Evolutionary conservation across 2,329 filamentous ascomycete genomes (phyloP).

Genomic region (Calonectria ilicicola): DNA sequence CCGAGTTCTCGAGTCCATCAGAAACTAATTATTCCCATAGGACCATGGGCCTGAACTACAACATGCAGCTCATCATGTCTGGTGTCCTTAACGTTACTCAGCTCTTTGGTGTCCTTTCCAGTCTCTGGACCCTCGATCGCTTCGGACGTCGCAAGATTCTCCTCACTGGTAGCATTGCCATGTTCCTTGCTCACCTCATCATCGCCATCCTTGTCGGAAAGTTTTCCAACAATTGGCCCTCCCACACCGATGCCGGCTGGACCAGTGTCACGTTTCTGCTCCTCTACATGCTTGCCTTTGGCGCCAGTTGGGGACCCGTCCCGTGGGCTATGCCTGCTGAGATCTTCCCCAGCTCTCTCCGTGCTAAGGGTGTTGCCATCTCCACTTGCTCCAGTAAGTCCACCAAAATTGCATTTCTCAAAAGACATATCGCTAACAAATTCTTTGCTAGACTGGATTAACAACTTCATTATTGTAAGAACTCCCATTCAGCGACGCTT

Average conservation of each 20-base stretch:
- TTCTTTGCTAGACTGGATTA: constrained; percentile 63
- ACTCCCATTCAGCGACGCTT: too few species aligned
- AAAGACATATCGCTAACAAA: too few species aligned
- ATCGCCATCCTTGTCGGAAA: constrained; percentile 42
- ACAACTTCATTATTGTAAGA: constrained; percentile 68
- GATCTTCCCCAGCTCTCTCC: constrained; percentile 70
- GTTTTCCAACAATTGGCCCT: constrained; percentile 39
- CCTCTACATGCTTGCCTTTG: constrained; percentile 71
- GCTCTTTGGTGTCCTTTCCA: constrained; percentile 53
- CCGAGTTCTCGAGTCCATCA: neutral
- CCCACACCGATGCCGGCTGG: constrained; percentile 43
- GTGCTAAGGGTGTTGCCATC: constrained; percentile 73
- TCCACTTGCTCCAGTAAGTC: constrained; percentile 63
- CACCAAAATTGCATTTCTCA: accelerated
- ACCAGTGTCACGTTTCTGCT: constrained; percentile 48
- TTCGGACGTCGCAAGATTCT: constrained; percentile 43
- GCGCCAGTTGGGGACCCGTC: constrained; percentile 67
- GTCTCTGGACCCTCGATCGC: constrained; percentile 56
- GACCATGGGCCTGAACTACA: constrained; percentile 60
- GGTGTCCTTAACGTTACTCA: constrained; percentile 47
- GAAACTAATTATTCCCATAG: constrained; percentile 9
- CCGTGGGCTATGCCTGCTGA: constrained; percentile 64
- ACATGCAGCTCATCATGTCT: constrained; percentile 48
- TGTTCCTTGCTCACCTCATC: constrained; percentile 43
- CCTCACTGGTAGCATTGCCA: constrained; percentile 39